Percentiles rank a stretch among this genome's conserved stretches.
These are phyloP conservation scores for Colletotrichum plurivorum DNA, from an alignment of 2,329 filamentous ascomycete species.

Conservation along the genomic window DNA sequence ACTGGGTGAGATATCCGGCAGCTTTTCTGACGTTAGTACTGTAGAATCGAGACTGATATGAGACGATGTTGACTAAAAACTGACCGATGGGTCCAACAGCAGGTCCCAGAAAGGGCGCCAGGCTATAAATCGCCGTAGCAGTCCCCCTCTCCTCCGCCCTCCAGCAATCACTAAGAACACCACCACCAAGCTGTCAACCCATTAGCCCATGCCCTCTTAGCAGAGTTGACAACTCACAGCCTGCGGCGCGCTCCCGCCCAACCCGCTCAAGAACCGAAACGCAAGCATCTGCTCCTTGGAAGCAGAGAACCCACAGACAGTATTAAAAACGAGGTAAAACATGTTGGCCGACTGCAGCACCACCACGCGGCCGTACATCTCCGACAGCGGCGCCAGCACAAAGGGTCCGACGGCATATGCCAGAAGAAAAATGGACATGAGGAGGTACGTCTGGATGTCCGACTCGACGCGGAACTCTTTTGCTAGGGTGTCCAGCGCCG, in stretches of 20 bases:
- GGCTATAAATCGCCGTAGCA: constrained; percentile 51
- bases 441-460: constrained; percentile 61
- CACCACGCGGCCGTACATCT: constrained; percentile 63
- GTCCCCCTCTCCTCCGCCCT: constrained; percentile 55
- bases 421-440: constrained; percentile 72
- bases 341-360: constrained; percentile 62
- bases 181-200: constrained; percentile 57
- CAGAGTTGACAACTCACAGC: constrained; percentile 49
- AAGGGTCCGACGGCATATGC: constrained; percentile 69
- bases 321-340: constrained; percentile 69
- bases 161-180: constrained; percentile 64
- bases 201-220: background rate
- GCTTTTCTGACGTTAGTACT: constrained; percentile 41
- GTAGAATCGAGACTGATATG: too few relatives aligned
- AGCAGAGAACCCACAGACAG: constrained; percentile 64
- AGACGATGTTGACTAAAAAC: background rate
- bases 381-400: constrained; percentile 65
- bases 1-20: constrained; percentile 56
- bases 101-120: constrained; percentile 60
- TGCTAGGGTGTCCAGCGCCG: constrained; percentile 60
- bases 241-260: constrained; percentile 61
- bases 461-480: constrained; percentile 60
- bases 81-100: constrained; percentile 57
- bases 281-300: constrained; percentile 61
- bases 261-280: constrained; percentile 64